Evolutionary conservation across 73 alveolate species (phyloP), one percentile per base, ranked within the genome.

Genomic region (Paramecium sexaurelia): DNA sequence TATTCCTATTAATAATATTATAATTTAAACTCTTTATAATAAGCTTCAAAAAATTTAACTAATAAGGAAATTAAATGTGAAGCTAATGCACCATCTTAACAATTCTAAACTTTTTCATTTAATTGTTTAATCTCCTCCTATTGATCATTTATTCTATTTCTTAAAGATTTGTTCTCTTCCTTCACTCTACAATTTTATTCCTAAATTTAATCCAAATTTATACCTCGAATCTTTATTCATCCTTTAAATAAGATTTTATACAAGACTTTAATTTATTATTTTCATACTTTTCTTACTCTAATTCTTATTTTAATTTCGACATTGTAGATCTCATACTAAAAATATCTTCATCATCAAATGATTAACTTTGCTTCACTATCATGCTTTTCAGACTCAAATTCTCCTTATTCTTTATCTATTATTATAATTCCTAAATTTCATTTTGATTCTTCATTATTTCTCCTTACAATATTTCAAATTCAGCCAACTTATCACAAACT

Each of bases 11-110:
- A 68, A 20, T 71, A 27, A 71, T 29, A 71, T 36, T 10, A 71
- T 33, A 61, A 61, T 71, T 11, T 27, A 71, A 10, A 71, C 86
- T 71, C 86, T 71, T 71, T 71, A 15, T 35, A 10, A 36, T 71
- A 71, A 15, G 86, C 15, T 71, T 71, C 86, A 37, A 71, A 71
- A 40, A 71, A 71, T 35, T 71, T 71, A 17, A 35, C 35, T 71
- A 71, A 10, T 36, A 71, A 71, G 7, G 86, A 71, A n/a, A 71
- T 71, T 36, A 71, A 35, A 71, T 71, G 86, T 3, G 32, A 32
- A 0, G 86, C 86, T 6, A 71, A 36, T 27, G 86, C 86, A 0
- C 86, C 86, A 71, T 71, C 86, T 35, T 71, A 32, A n/a, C 86
- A 35, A 71, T 71, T 71, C 32, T 32, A 35, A 11, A 71, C 17